Conservation (phyloP, 176 grass and related monocot genomes). For the bread wheat (Triticum aestivum) region IWGSC_CS_RefSeq_v2.1 NC_057801.1:697023388-697023887, state of each 20-base stretch:
- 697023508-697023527: no score
- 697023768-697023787: neutral
- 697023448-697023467: no score
- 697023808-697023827: neutral
- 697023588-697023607: neutral
- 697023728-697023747: neutral
- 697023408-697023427: no score
- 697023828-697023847: neutral
- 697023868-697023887: neutral
- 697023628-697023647: neutral
- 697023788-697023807: neutral
- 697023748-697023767: no score
- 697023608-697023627: neutral
- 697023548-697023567: no score
- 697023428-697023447: no score
- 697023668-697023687: neutral
- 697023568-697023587: no score
- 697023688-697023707: neutral
- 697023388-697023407: no score
- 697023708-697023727: neutral
- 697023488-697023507: no score
- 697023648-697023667: neutral
- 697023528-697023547: no score
- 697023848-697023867: neutral
- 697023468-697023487: no score